Percentiles rank a stretch among this genome's conserved stretches.
Conservation (phyloP, 1,284 basidiomycete species). For the Malassezia caprae region DNA sequence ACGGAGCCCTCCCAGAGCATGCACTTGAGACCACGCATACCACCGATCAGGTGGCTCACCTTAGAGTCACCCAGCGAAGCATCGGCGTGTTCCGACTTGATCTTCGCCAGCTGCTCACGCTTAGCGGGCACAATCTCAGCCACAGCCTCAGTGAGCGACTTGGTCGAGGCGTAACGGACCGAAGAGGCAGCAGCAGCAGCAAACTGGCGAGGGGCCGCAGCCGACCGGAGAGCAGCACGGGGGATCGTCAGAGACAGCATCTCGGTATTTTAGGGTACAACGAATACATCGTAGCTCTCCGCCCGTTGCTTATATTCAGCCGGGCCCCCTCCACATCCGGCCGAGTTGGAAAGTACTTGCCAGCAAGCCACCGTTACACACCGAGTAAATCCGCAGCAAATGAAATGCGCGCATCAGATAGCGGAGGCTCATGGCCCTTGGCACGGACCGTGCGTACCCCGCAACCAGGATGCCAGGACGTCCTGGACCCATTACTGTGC, state of each 20-base stretch:
- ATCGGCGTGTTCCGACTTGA: conserved; percentile 44
- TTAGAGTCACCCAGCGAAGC: conserved; percentile 42
- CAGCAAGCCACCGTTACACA: neutral
- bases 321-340: neutral
- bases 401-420: neutral
- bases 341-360: neutral
- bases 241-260: conserved; percentile 45
- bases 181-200: conserved; percentile 31
- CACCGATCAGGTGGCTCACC: conserved; percentile 44
- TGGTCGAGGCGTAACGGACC: conserved; percentile 43
- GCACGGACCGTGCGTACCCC: conserved; percentile 6
- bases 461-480: neutral
- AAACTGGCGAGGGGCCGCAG: conserved; percentile 39
- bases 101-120: conserved; percentile 45
- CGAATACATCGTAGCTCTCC: neutral
- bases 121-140: conserved; percentile 44
- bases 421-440: neutral
- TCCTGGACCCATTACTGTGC: conserved; percentile 20
- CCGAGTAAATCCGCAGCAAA: neutral
- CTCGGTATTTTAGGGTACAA: conserved; percentile 1
- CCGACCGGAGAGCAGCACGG: conserved; percentile 37
- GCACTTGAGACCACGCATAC: conserved; percentile 48
- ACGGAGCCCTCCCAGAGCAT: conserved; percentile 49
- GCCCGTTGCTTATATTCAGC: neutral
- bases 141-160: conserved; percentile 44